Conservation (phyloP, 177 flowering plant genomes). For the Vitis hybrid region DNA sequence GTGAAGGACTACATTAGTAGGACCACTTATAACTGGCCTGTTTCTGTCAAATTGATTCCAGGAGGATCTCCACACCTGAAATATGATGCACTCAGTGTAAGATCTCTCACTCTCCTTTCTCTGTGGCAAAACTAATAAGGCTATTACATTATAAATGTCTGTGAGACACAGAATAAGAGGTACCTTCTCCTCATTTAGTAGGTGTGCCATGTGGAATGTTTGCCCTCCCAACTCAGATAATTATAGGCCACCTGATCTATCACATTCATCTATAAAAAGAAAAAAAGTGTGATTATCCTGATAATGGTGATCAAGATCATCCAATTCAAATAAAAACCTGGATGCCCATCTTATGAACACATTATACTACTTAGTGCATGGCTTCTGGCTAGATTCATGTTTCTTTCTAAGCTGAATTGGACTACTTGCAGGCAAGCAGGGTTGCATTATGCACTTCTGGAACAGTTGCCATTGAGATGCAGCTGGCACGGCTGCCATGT, state of each 20-base stretch:
- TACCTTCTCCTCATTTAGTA: neutral
- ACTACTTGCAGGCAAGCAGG: constrained; percentile 72
- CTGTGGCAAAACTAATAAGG: neutral
- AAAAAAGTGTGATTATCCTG: neutral
- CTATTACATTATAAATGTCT: neutral
- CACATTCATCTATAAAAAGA: neutral
- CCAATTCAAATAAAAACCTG: no score
- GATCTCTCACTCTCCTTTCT: constrained; percentile 13
- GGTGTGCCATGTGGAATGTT: neutral
- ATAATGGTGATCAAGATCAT: no score
- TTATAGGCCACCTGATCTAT: neutral
- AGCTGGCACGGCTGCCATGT: constrained; percentile 87
- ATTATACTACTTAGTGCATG: neutral
- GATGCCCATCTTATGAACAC: no score
- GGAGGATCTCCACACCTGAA: constrained; percentile 55
- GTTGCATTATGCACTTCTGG: constrained; percentile 92
- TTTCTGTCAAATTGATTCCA: constrained; percentile 54
- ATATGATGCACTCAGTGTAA: constrained; percentile 80
- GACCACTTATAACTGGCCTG: constrained; percentile 50
- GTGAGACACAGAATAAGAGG: neutral
- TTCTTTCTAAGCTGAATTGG: neutral
- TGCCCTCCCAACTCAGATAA: neutral
- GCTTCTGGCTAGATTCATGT: neutral
- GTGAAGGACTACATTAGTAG: constrained; percentile 55
- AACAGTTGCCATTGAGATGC: constrained; percentile 86